Evolutionary conservation across 192 early-diverging fungal species (phyloP), one percentile per base, ranked within the genome.

Genomic region (Coemansia sp.): DNA sequence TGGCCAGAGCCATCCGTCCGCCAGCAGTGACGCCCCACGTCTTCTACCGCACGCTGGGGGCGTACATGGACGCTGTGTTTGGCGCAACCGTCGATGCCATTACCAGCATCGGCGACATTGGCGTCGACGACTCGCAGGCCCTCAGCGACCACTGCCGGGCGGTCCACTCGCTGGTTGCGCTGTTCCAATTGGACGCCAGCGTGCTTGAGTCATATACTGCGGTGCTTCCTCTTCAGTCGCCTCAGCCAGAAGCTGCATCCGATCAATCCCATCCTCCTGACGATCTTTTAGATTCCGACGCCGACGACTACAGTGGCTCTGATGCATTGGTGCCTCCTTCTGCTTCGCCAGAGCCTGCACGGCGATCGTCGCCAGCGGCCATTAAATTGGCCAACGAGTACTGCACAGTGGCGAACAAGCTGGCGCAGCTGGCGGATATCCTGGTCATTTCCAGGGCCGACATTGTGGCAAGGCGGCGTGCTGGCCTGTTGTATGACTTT

Each of bases 361-460:
- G 23, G 9, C 49, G 49, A 22, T 52, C 49, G 9, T 20, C 23
- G 49, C 49, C 20, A 25, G 9, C 29, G 2, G 48, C 36, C 13
- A 53, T 61, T 8, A 57, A 53, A 33, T 63, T 72, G 19, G 68
- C 71, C 32, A 56, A 65, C 25, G 58, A 54, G 42, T 53, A 73
- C 59, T 70, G 76, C 63, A 11, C 14, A 29, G 40, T 61, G 36
- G 23, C 62, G 0, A 49, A 62, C 17, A 71, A 65, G 46, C 57
- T 75, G 34, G 48, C 14, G 42, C 78, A 81, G 33, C 67, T 81
- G 55, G 78, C 78, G 0, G 78, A 81, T 49, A 63, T 81, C 11
- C 58, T 81, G 65, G 62, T 69, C 10, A 71, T 81, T 10, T 69
- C 73, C 10, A 69, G 78, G 0, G 73, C 72, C 0, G 78, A 81